phyloP scores from a whole-genome alignment of 495 filamentous ascomycete species.

The Trichocladium antarcticum region DNA sequence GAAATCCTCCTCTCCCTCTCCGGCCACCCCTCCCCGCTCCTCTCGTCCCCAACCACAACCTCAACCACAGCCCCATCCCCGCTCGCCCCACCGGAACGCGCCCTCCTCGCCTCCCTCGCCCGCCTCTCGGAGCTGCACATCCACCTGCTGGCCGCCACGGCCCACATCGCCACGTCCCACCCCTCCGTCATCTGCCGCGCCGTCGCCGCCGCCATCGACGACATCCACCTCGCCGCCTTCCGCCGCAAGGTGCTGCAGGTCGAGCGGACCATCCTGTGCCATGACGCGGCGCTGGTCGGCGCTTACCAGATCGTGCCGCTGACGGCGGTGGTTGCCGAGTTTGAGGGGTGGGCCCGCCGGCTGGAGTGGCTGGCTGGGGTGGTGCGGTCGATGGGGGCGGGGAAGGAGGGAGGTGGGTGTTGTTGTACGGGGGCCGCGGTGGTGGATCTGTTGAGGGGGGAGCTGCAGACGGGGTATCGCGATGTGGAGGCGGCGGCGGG shows the following conservation, averaged over 20 bases:
- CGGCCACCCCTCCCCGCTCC: constrained; percentile 80
- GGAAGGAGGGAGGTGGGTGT: constrained; percentile 6
- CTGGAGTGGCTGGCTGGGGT: constrained; percentile 82
- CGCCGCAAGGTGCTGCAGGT: constrained; percentile 75
- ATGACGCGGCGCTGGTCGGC: constrained; percentile 63
- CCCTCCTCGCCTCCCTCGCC: constrained; percentile 65
- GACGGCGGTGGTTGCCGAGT: constrained; percentile 70
- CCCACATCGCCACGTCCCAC: constrained; percentile 56
- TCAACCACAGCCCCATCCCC: constrained; percentile 27
- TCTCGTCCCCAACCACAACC: constrained; percentile 37
- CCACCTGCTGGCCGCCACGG: constrained; percentile 49
- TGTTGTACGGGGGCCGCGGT: constrained; percentile 47
- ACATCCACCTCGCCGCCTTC: constrained; percentile 63
- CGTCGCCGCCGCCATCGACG: constrained; percentile 68
- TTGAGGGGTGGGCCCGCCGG: constrained; percentile 69
- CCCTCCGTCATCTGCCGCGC: constrained; percentile 73
- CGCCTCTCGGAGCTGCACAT: constrained; percentile 67
- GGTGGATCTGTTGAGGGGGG: constrained; percentile 61
- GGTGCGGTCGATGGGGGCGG: constrained; percentile 46
- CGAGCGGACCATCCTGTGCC: constrained; percentile 61
- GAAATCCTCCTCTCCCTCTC: constrained; percentile 92
- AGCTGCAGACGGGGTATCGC: constrained; percentile 76
- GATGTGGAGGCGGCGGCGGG: constrained; percentile 68
- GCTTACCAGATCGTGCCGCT: constrained; percentile 88
- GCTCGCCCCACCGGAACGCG: constrained; percentile 67